phyloP scores from a whole-genome alignment of 768 basidiomycete genomes.

The Boletus tomentosulus region DNA sequence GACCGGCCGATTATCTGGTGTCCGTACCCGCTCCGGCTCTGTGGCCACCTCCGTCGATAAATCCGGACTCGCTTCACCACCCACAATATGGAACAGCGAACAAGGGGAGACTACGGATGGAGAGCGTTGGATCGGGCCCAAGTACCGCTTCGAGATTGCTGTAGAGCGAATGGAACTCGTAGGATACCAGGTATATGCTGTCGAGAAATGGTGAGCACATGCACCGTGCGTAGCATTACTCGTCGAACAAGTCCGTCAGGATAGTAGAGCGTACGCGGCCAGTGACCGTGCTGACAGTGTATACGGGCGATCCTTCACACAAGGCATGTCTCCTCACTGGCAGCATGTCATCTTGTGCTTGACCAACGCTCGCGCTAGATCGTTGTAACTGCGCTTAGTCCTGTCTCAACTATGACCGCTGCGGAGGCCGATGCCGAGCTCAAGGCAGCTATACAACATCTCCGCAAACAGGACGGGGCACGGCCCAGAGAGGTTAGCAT shows the following conservation, averaged over 20 bases:
- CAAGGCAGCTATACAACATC: constrained; percentile 55
- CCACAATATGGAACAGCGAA: constrained; percentile 3
- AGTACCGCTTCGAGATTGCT: constrained; percentile 46
- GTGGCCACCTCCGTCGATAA: constrained; percentile 19
- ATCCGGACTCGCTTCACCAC: constrained; percentile 5
- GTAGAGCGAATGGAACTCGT: constrained; percentile 42
- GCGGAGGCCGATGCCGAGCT: constrained; percentile 51
- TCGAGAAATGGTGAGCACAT: constrained; percentile 70
- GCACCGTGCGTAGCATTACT: background rate
- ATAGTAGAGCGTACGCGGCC: constrained; percentile 62
- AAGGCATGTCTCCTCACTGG: constrained; percentile 37
- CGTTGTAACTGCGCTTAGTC: constrained; percentile 52
- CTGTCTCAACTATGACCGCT: constrained; percentile 37
- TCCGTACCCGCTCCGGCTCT: constrained; percentile 33
- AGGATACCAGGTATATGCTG: constrained; percentile 81
- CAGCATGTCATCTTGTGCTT: constrained; percentile 6
- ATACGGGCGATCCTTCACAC: constrained; percentile 71
- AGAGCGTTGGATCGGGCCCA: constrained; percentile 43
- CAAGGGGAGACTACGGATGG: constrained; percentile 20
- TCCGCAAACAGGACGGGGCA: constrained; percentile 63
- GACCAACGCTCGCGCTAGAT: constrained; percentile 40
- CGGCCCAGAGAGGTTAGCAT: constrained; percentile 59
- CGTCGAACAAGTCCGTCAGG: constrained; percentile 34
- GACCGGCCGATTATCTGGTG: constrained; percentile 24
- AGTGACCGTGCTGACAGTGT: constrained; percentile 63